Base-by-base conservation (phyloP, 2,329 filamentous ascomycete species). In the Colletotrichum gigasporum region DNA sequence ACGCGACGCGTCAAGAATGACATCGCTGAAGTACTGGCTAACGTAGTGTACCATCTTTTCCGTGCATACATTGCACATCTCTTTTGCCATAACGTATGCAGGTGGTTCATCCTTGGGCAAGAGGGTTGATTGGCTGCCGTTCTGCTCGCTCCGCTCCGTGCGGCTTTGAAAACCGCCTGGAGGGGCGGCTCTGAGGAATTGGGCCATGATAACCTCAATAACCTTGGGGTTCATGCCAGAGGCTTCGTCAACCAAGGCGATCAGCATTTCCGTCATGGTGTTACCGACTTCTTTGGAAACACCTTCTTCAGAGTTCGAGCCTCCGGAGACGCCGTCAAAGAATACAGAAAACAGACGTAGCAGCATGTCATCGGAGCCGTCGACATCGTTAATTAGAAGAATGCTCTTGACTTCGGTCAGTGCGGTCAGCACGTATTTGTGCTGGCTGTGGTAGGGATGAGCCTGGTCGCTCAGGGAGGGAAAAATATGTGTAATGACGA, bases 31-130 rank as follows among this genome's bases (percentile, higher is more conserved):
- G 76, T 98, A 99, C 73, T 97, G 94, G 69, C 93, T 95, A 59
- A 98, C 91, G 69, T 96, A 93, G 66, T 94, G 91, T 1, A 93
- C 91, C 95, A 99, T 97, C 78, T 96, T 96, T 70, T 97, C 95
- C 1, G 92, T 89, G 70, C 90, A 96, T 16, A 87, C 87, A 71
- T 94, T 96, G 81, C 96, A 99, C 44, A 99, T 90, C 2, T 92
- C 92, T 78, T 96, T 97, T 20, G 96, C 95, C 91, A 98, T 97
- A 73, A 96, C 91, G 79, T 99, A 99, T 2, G 96, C 94, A 14
- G 94, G 89, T 2, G 96, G 95, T 59, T 96, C 91, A 67, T 96
- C 91, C 73, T 96, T 97, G 55, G 93, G 82, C n/a, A 93, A 82
- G 16, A 97, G 83, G 0, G 92, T 97, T 1, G 90, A 92, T 74